A percentile compares a stretch with the other conserved stretches of the same genome.
Evolutionary conservation across 805 yeast genomes (phyloP).

Genomic region (Lachancea fermentati): DNA sequence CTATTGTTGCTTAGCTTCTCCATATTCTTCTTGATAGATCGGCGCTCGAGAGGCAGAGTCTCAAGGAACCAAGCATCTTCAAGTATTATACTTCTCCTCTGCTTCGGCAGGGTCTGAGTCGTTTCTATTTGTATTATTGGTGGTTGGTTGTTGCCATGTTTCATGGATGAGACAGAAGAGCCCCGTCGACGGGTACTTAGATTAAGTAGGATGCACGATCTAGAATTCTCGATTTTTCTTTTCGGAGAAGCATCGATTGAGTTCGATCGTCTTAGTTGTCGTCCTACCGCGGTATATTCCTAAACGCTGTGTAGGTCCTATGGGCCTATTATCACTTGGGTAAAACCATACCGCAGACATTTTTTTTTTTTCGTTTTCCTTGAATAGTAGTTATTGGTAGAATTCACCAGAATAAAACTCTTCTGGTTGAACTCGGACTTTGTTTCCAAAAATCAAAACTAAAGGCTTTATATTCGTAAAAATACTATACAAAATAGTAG

Average conservation of each 20-base stretch:
- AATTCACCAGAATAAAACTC: too few species aligned
- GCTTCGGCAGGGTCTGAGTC: conserved; percentile 33
- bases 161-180: conserved; percentile 63
- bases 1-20: conserved; percentile 32
- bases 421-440: conserved; percentile 1
- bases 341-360: conserved; percentile 99
- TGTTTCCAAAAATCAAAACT: conserved; percentile 1
- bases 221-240: conserved; percentile 36
- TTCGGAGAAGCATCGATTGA: conserved; percentile 36
- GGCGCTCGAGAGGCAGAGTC: conserved; percentile 67
- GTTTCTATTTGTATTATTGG: conserved; percentile 15
- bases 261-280: conserved; percentile 58
- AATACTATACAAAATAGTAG: neutral
- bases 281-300: conserved; percentile 95
- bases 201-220: conserved; percentile 48
- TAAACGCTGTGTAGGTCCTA: conserved; percentile 93
- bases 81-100: conserved; percentile 28
- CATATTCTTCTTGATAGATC: conserved; percentile 43
- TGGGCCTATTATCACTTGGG: conserved; percentile 95
- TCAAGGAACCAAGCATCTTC: conserved; percentile 24
- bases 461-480: neutral
- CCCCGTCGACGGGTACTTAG: conserved; percentile 96
- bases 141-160: conserved; percentile 48
- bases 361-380: conserved; percentile 16
- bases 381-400: too few species aligned